Evolutionary conservation across 2,329 filamentous ascomycete genomes (phyloP), one percentile per base, ranked within the genome.

Genomic region (Epicoccum nigrum): DNA sequence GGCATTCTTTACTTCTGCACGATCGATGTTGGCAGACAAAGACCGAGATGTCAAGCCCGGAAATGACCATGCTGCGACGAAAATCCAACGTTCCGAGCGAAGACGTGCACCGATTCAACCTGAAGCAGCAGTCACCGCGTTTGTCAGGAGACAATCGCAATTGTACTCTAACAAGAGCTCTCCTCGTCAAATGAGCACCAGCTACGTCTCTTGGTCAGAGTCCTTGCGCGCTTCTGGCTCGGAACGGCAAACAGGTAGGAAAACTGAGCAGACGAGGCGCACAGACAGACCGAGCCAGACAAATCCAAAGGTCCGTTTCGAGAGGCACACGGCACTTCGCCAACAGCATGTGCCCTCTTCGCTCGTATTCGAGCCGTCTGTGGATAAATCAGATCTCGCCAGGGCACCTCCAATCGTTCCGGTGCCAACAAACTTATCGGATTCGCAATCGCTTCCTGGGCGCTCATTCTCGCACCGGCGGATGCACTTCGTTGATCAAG

Each of bases 121-220:
- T 17, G 62, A 66, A 15, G 59, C 54, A 41, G 58, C 59, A 12
- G 47, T 61, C 17, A 56, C 64, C 7, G 51, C 74, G 42, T 51
- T 69, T 8, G 62, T 71, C 8, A 65, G 69, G 7, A 72, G 69
- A 35, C 60, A 66, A 9, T 47, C 58, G 7, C 74, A 74, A 51
- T 58, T 76, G 12, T 73, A 69, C 2, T 75, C 74, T 47, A 73
- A 71, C 25, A 70, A 66, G 55, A 72, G 63, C 62, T 68, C 66
- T 7, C 60, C 56, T 20, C 55, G 58, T 11, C 68, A 63, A 34
- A 59, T 62, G n/a, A 68, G 61, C 46, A 69, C 60, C 16, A 72
- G 70, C 50, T 71, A 67, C 59, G 68, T 73, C 46, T 73, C 75
- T 1, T 77, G 76, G 75, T 77, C 76, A 6, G 74, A 75, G 31